Conservation (phyloP, 2,329 filamentous ascomycete species). For the Rutstroemia sp. region DNA sequence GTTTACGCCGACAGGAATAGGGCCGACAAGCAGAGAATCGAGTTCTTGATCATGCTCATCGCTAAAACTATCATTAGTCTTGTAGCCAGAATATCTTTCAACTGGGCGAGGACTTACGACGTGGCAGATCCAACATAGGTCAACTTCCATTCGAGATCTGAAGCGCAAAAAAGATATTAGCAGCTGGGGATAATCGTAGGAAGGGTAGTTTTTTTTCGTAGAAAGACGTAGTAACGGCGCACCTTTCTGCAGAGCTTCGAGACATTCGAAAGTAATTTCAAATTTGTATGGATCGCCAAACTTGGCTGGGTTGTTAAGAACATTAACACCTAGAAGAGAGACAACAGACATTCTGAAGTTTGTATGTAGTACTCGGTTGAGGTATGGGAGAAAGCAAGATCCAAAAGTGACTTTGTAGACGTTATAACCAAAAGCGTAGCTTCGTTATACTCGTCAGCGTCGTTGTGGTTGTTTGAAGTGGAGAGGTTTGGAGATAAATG, state of each 20-base stretch:
- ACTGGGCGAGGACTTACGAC: conserved; percentile 55
- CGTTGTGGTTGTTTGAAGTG: neutral
- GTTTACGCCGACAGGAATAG: conserved; percentile 96
- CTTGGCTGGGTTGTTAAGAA: conserved; percentile 93
- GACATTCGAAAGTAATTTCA: conserved; percentile 97
- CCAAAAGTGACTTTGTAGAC: neutral
- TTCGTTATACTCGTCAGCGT: neutral
- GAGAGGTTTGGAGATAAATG: neutral
- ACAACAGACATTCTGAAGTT: conserved; percentile 77
- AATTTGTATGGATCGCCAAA: conserved; percentile 93
- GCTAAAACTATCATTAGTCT: conserved; percentile 20
- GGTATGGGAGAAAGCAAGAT: neutral
- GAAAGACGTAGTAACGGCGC: conserved; percentile 17
- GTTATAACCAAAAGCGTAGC: conserved; percentile 1
- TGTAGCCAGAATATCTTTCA: neutral
- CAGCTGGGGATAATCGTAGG: neutral
- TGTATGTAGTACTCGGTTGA: neutral
- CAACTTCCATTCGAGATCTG: conserved; percentile 98
- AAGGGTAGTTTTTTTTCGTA: neutral
- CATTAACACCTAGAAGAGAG: conserved; percentile 88
- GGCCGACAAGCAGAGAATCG: conserved; percentile 90
- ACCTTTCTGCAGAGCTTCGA: conserved; percentile 93
- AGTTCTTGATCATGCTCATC: conserved; percentile 93
- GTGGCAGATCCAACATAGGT: conserved; percentile 98
- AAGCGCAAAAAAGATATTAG: conserved; percentile 14